phyloP scores from a whole-genome alignment of 1,139 yeast species.

The Geotrichum candidum region DNA sequence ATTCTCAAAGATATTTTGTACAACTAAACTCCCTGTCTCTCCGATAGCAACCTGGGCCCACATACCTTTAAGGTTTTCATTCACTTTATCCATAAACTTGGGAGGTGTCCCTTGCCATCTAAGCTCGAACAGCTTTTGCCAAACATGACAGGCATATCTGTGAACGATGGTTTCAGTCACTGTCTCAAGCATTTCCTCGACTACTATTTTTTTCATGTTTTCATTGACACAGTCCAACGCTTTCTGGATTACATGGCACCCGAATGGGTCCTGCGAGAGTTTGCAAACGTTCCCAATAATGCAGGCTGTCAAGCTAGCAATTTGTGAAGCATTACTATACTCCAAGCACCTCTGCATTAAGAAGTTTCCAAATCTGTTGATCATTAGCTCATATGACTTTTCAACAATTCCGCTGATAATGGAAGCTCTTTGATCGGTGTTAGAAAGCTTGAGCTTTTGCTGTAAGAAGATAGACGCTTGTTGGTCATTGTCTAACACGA shows the following conservation, averaged over 20 bases:
- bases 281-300: constrained; percentile 34
- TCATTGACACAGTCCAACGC: constrained; percentile 37
- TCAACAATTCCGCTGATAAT: constrained; percentile 34
- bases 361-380: constrained; percentile 41
- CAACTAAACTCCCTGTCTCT: constrained; percentile 40
- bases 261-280: constrained; percentile 38
- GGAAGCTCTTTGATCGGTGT: constrained; percentile 31
- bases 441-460: constrained; percentile 38
- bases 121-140: constrained; percentile 42
- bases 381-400: constrained; percentile 35
- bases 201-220: constrained; percentile 30
- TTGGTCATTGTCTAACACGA: constrained; percentile 37
- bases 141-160: constrained; percentile 41
- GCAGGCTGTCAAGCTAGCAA: constrained; percentile 30
- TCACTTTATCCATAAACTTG: constrained; percentile 33
- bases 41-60: constrained; percentile 39
- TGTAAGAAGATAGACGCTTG: constrained; percentile 41
- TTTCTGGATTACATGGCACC: constrained; percentile 43
- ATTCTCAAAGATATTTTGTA: constrained; percentile 40
- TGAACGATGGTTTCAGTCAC: constrained; percentile 36
- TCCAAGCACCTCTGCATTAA: constrained; percentile 41
- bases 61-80: constrained; percentile 34
- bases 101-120: constrained; percentile 35
- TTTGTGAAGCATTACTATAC: constrained; percentile 34
- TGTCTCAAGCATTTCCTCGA: constrained; percentile 35